phyloP scores from a whole-genome alignment of 140 eudicot genomes.

The Senecio squalidus region DNA sequence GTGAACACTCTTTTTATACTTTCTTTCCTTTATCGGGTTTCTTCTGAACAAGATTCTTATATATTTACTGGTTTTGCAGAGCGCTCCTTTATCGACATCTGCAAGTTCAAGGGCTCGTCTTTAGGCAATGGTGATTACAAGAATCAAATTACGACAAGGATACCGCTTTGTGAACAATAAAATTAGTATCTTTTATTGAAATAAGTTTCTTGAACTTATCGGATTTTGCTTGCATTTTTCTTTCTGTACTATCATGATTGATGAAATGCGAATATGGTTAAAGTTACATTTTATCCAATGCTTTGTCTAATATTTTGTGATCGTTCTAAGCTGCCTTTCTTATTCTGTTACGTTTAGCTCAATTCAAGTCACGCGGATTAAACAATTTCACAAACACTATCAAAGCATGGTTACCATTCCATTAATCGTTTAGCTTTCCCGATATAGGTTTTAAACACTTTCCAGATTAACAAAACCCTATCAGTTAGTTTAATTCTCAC shows the following conservation, averaged over 20 bases:
- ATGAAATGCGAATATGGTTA: no score
- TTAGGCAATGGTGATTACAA: constrained; percentile 18
- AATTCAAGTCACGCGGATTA: no score
- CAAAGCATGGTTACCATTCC: no score
- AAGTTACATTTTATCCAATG: no score
- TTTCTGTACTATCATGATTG: not conserved
- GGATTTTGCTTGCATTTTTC: not conserved
- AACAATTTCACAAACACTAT: no score
- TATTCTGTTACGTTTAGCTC: no score
- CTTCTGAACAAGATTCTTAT: constrained; percentile 1
- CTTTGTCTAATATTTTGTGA: no score
- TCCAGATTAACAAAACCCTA: no score
- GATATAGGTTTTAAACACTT: no score
- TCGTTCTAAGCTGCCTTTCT: no score
- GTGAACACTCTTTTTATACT: constrained; percentile 28
- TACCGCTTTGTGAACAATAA: constrained; percentile 4
- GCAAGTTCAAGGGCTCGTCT: constrained; percentile 62
- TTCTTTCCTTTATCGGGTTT: not conserved
- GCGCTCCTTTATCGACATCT: constrained; percentile 52
- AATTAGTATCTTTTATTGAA: not conserved
- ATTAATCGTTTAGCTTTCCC: no score
- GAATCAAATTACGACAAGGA: not conserved
- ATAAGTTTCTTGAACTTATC: constrained; percentile 11
- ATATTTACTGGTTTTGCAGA: constrained; percentile 46
- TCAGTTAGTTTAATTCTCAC: no score